Evolutionary conservation across 1,284 basidiomycete genomes (phyloP).

Genomic region (Puccinia polysora): DNA sequence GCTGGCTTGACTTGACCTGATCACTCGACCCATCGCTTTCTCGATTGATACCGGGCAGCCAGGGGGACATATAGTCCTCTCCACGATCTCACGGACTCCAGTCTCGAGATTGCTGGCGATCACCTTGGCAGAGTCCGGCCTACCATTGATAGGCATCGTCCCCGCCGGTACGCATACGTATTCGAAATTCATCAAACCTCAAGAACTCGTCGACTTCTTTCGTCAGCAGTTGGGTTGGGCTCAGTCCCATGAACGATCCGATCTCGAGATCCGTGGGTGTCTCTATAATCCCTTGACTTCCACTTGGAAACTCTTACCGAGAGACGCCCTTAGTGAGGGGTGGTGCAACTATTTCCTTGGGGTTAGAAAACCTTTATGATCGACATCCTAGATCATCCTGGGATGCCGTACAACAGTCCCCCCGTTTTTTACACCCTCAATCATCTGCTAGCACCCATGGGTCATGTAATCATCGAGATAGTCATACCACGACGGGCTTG

Average conservation of each 20-base stretch:
- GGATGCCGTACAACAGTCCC: no score
- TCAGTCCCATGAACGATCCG: slow-evolving; percentile 53
- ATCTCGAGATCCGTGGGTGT: slow-evolving; percentile 76
- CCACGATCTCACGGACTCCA: slow-evolving; percentile 91
- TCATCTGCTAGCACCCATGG: no score
- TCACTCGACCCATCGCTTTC: no score
- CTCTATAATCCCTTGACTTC: slow-evolving; percentile 73
- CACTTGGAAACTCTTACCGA: slow-evolving; percentile 66
- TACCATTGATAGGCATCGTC: slow-evolving; percentile 70
- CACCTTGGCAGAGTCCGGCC: slow-evolving; percentile 68
- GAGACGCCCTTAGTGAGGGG: slow-evolving; percentile 61
- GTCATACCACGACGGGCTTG: no score
- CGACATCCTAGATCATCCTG: no score
- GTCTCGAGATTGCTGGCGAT: slow-evolving; percentile 86
- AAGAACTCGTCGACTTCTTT: slow-evolving; percentile 83
- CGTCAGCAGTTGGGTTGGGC: slow-evolving; percentile 58
- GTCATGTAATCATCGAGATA: no score
- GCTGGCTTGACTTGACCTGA: no score
- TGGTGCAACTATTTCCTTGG: slow-evolving; percentile 64
- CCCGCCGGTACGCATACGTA: slow-evolving; percentile 86
- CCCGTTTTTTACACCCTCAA: neutral
- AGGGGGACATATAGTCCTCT: slow-evolving; percentile 89
- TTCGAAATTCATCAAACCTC: slow-evolving; percentile 81
- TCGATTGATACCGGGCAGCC: no score
- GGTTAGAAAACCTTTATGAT: slow-evolving; percentile 44